Conservation (phyloP, 2,329 filamentous ascomycete genomes). For the Ciborinia camelliae region DNA sequence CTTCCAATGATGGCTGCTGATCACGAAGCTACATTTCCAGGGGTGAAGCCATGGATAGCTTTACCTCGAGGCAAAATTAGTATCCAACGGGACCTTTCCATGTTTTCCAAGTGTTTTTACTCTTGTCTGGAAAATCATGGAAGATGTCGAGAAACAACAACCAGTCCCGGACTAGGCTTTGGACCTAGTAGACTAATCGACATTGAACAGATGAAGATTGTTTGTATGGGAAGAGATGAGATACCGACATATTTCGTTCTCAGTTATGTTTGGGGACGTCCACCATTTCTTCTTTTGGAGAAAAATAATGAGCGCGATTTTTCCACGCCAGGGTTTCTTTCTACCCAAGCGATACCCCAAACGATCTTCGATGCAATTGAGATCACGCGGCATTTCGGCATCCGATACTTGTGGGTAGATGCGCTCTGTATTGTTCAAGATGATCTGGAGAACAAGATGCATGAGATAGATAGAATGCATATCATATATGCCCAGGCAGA, state of each 20-base stretch:
- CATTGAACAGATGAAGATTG: neutral
- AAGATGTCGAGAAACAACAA: neutral
- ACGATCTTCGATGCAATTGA: constrained; percentile 23
- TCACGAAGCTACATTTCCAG: neutral
- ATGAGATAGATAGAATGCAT: constrained; percentile 20
- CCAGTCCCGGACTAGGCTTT: neutral
- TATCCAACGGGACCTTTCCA: neutral
- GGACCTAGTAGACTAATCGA: constrained; percentile 4
- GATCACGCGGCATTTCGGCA: constrained; percentile 13
- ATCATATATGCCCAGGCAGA: constrained; percentile 17
- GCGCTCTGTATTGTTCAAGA: constrained; percentile 27
- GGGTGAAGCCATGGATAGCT: neutral
- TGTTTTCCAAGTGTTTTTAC: neutral
- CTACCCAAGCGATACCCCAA: neutral
- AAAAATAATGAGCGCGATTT: neutral
- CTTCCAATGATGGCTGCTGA: constrained; percentile 1
- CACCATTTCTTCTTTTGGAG: constrained; percentile 8
- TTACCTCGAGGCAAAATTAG: neutral
- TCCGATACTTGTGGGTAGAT: constrained; percentile 25
- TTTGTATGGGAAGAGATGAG: neutral
- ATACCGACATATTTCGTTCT: constrained; percentile 20
- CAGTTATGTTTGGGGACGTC: constrained; percentile 23
- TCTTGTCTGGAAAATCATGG: neutral
- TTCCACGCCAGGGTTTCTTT: neutral
- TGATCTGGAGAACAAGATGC: constrained; percentile 14